phyloP scores from a whole-genome alignment of 305 asterid genomes.

The Fraxinus sp. region DNA sequence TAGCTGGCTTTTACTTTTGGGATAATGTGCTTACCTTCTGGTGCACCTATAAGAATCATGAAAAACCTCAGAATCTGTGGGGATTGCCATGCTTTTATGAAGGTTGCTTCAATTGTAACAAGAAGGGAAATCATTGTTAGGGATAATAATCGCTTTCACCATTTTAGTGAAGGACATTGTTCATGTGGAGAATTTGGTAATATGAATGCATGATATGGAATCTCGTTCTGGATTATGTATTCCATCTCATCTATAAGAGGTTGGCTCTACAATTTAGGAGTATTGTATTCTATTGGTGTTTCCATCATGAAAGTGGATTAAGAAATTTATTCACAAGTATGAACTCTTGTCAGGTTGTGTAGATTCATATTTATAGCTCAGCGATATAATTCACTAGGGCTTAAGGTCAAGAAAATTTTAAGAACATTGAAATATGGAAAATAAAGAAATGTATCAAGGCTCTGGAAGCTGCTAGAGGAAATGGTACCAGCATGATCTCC shows the following conservation, averaged over 20 bases:
- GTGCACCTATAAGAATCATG: constrained; percentile 45
- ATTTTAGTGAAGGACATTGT: constrained; percentile 36
- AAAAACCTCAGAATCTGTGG: constrained; percentile 56
- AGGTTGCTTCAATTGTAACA: constrained; percentile 34
- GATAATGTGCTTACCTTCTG: constrained; percentile 37
- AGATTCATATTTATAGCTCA: no score
- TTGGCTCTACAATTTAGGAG: neutral
- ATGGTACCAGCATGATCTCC: no score
- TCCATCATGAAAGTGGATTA: no score
- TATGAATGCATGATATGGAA: neutral
- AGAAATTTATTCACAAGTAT: no score
- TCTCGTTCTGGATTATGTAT: neutral
- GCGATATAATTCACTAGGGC: no score
- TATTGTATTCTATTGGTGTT: no score
- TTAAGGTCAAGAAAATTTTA: no score
- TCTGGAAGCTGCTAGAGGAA: neutral
- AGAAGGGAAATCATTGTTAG: constrained; percentile 32
- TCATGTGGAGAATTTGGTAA: constrained; percentile 49
- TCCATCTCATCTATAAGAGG: neutral
- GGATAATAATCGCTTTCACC: constrained; percentile 47
- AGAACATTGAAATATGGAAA: no score
- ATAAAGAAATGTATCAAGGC: no score
- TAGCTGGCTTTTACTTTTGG: constrained; percentile 47
- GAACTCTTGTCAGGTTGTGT: no score
- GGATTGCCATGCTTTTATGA: constrained; percentile 50